Evolutionary conservation across 352 stramenopile genomes (phyloP), one percentile per base, ranked within the genome.

Genomic region (Phytophthora sojae): DNA sequence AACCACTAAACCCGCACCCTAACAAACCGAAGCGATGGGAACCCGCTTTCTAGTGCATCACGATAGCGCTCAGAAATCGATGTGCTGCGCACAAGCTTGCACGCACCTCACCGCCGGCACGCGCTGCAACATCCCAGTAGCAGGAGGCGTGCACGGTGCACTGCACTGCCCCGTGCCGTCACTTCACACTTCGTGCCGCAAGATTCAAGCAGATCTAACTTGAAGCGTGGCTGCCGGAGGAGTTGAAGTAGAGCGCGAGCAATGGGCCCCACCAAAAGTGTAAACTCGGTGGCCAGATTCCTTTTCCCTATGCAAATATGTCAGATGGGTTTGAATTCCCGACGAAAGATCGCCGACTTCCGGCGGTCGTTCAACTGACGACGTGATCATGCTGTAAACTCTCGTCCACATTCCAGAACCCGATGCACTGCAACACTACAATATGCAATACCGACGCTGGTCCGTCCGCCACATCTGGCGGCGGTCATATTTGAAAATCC

Each of bases 351-450:
- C 51, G 61, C 25, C n/a, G 45, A 17, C 61, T 61, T 67, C 61
- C 37, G 61, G 50, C 61, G 61, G 61, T 67, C 51, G 23, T 61
- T 61, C 60, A 44, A 53, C 32, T 37, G 35, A 12, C 49, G 60
- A 12, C 49, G 60, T 60, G 25, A 67, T 61, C 61, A 67, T 17
- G 25, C 39, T 60, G 61, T 61, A 67, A 67, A 67, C 37, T 61
- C 35, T 6, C 6, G 3, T 9, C 8, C 32, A 59, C 3, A 67
- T 67, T 67, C 12, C 29, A 14, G 19, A 26, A 26, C 9, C 44
- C 58, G 58, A 65, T 15, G 32, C 32, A 39, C 1, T 39, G 12
- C 8, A 39, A 39, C 9, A 14, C 8, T 4, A 15, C 12, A 39
- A 3, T 39, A 15, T 8, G 0, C 8, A 39, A 39, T 39, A 39